phyloP scores from a whole-genome alignment of 352 stramenopile species.

The Globisporangium spinosum region DNA sequence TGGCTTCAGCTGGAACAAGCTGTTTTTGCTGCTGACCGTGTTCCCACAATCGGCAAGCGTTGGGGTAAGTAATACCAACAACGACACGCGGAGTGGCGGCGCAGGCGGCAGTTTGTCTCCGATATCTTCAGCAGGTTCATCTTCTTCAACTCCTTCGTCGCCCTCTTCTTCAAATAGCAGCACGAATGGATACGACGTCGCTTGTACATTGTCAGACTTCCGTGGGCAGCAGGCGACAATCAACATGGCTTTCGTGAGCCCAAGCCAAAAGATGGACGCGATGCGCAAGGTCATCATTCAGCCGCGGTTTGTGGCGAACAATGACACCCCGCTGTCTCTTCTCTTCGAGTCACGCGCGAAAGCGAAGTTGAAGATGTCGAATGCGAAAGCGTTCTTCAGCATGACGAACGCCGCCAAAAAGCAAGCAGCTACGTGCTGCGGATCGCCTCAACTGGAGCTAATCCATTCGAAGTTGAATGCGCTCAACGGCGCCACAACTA shows the following conservation, averaged over 20 bases:
- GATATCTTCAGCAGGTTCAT: conserved; percentile 9
- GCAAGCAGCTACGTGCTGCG: conserved; percentile 40
- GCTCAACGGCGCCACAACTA: conserved; percentile 44
- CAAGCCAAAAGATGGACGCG: conserved; percentile 36
- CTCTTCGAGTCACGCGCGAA: conserved; percentile 56
- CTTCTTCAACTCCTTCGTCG: conserved; percentile 14
- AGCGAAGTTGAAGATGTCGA: conserved; percentile 42
- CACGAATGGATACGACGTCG: conserved; percentile 22
- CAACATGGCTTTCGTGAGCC: conserved; percentile 56
- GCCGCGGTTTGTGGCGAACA: conserved; percentile 56
- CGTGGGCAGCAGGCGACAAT: conserved; percentile 53
- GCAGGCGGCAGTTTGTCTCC: not conserved
- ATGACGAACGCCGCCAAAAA: conserved; percentile 46
- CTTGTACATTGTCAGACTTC: conserved; percentile 59
- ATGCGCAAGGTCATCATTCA: conserved; percentile 64
- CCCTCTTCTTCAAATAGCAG: conserved; percentile 17
- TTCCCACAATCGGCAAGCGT: conserved; percentile 20
- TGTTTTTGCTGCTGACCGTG: conserved; percentile 49
- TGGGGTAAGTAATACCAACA: conserved; percentile 12
- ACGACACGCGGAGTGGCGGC: conserved; percentile 1
- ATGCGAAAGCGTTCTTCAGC: conserved; percentile 64
- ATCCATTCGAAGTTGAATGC: conserved; percentile 74
- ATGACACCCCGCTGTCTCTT: conserved; percentile 50
- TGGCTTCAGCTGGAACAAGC: conserved; percentile 73
- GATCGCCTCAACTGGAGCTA: conserved; percentile 55